Evolutionary conservation across 805 yeast species (phyloP), one percentile per base, ranked within the genome.

Genomic region (Yueomyces sp.): DNA sequence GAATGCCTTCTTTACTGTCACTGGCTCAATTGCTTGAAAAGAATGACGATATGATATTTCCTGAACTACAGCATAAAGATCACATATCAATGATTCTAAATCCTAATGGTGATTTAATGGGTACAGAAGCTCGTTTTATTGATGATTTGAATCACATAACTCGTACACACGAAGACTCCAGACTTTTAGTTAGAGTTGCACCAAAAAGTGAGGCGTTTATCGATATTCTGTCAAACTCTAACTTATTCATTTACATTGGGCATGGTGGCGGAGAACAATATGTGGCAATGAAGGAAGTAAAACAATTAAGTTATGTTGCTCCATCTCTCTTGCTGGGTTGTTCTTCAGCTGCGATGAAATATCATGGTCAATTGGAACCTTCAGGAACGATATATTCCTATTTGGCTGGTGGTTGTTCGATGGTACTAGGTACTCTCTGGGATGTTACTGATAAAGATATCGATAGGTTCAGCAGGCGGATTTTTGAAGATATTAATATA

Each of bases 261-360:
- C 99, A 92, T 62, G 96, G 97, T 0, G 92, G 96, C 4, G 96
- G 97, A n/a, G 90, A 85, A 48, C 87, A 83, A 48, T 86, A 78
- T 54, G 65, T 85, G 8, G 69, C 77, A 31, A 67, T 79, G 1
- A 68, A 76, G 4, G 62, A 73, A 0, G 61, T 87, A 38, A 73
- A 74, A 43, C 63, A 65, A 8, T 57, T 69, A 45, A 44, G 51
- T 3, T 46, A 42, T 0, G 57, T 78, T 7, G 78, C 87, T 0
- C 84, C 87, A 1, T 64, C 74, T 29, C 67, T 87, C 39, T 66
- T 92, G 27, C 63, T 92, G 40, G 99, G 99, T 0, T 92, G 99
- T 53, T 84, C 95, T 0, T 90, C 97, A 0, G 95, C 94, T 0
- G 65, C 74, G 0, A 62, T 85, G 41, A 68, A 70, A 26, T 62